Conservation (phyloP, 148 eudicot genomes). For the Beta vulgaris region DNA sequence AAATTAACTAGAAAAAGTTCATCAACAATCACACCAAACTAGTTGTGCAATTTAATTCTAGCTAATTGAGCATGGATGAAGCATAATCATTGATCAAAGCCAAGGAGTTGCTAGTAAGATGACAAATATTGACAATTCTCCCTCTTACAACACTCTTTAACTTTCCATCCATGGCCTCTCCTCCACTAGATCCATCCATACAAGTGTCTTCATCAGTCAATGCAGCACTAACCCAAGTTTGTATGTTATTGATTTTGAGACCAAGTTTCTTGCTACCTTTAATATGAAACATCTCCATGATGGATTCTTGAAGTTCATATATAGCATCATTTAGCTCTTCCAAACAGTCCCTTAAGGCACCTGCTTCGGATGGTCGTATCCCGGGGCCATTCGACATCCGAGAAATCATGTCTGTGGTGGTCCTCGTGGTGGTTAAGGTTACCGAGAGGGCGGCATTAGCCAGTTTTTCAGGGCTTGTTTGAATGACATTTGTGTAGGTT, state of each 20-base stretch:
- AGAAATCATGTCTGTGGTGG: conserved; percentile 32
- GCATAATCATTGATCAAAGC: conserved; percentile 42
- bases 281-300: conserved; percentile 34
- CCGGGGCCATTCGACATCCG: conserved; percentile 29
- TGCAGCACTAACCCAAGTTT: conserved; percentile 61
- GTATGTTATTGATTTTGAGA: conserved; percentile 33
- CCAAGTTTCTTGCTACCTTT: conserved; percentile 17
- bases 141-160: conserved; percentile 31
- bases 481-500: conserved; percentile 38
- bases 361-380: conserved; percentile 30
- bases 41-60: not conserved
- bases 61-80: conserved; percentile 22
- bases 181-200: conserved; percentile 37
- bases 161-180: conserved; percentile 34
- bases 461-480: conserved; percentile 37
- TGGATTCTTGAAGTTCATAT: conserved; percentile 28
- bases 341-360: conserved; percentile 42
- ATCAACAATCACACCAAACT: not conserved
- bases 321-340: conserved; percentile 35
- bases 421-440: conserved; percentile 36
- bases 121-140: conserved; percentile 29
- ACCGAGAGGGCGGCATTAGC: conserved; percentile 46
- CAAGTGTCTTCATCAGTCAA: conserved; percentile 47
- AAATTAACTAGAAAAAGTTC: not conserved
- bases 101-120: conserved; percentile 50